Evolutionary conservation across 257 asterid species (phyloP).

Genomic region (Solanum tarapatanum): DNA sequence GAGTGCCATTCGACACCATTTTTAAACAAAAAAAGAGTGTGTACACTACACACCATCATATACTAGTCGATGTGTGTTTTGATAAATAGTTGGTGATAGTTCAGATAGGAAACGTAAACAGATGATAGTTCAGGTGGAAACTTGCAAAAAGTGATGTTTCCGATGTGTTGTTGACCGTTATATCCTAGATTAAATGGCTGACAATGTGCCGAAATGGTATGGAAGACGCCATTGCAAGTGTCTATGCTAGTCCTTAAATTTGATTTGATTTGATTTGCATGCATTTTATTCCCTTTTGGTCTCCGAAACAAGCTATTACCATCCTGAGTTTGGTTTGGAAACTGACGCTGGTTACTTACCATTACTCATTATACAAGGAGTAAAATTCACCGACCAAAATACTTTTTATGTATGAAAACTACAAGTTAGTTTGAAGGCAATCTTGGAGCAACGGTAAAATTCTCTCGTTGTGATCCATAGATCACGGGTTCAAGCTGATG

Average conservation of each 20-base stretch:
- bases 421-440: background rate
- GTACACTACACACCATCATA: background rate
- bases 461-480: background rate
- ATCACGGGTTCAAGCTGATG: background rate
- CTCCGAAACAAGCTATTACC: background rate
- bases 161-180: background rate
- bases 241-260: background rate
- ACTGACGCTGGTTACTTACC: background rate
- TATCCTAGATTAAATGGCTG: background rate
- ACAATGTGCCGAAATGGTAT: background rate
- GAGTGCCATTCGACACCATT: background rate
- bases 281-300: background rate
- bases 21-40: background rate
- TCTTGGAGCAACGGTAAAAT: background rate
- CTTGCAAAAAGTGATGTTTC: background rate
- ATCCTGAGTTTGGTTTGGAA: background rate
- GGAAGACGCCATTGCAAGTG: background rate
- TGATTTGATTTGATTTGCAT: background rate
- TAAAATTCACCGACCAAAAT: background rate
- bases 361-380: background rate
- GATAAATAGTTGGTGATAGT: background rate
- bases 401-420: background rate
- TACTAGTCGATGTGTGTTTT: background rate
- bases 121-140: background rate
- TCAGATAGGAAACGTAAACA: background rate